Evolutionary conservation across 768 basidiomycete genomes (phyloP).

Genomic region (Mrakia frigida): DNA sequence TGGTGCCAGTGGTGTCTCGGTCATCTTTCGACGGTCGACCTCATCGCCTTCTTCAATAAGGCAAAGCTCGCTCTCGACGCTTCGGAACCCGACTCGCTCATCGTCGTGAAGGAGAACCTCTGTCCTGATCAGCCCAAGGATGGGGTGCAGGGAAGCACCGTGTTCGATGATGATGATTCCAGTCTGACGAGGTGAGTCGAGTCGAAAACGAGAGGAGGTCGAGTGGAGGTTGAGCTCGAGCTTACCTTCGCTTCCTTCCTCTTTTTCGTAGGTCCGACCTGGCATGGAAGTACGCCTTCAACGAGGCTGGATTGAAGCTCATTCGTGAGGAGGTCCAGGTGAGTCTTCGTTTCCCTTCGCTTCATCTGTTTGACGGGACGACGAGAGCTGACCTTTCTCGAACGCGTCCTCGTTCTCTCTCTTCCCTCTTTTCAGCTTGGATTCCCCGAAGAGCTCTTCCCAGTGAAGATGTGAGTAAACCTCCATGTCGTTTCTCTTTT

Average conservation of each 20-base stretch:
- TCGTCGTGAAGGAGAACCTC: constrained; percentile 88
- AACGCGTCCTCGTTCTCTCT: neutral
- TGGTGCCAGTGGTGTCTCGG: constrained; percentile 99
- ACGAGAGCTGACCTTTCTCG: neutral
- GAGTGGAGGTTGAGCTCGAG: neutral
- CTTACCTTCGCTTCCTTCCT: neutral
- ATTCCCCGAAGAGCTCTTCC: constrained; percentile 71
- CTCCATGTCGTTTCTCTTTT: too few relatives aligned
- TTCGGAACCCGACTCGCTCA: constrained; percentile 44
- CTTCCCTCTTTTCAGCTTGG: constrained; percentile 47
- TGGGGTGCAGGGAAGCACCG: constrained; percentile 49
- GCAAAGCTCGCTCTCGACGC: constrained; percentile 54
- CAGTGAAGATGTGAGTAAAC: constrained; percentile 77
- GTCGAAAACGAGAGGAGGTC: neutral
- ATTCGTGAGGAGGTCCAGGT: constrained; percentile 70
- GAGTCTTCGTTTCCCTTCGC: neutral
- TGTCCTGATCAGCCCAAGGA: constrained; percentile 56
- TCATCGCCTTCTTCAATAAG: constrained; percentile 68
- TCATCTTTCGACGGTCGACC: constrained; percentile 54
- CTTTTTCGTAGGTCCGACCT: constrained; percentile 62
- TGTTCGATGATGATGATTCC: constrained; percentile 82
- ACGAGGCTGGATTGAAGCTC: constrained; percentile 64
- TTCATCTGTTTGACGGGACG: neutral
- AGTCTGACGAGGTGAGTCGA: constrained; percentile 71
- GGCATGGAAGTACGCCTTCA: constrained; percentile 73